Evolutionary conservation across 495 filamentous ascomycete genomes (phyloP).

Genomic region (Rostrohypoxylon terebratum): DNA sequence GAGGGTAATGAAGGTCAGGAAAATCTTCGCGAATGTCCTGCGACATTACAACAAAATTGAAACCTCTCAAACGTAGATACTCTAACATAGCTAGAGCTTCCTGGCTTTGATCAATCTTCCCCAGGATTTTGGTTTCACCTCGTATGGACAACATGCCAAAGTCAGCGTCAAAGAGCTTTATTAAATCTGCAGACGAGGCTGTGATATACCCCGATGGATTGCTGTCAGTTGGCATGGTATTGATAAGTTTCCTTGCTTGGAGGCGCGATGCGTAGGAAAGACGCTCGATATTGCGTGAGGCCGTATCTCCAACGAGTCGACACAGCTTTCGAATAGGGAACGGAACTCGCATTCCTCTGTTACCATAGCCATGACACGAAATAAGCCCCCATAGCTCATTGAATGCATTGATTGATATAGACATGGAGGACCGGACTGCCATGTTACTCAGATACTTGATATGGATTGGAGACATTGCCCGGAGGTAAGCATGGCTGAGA

Average conservation of each 20-base stretch:
- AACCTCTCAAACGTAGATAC: constrained; percentile 80
- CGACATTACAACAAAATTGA: constrained; percentile 81
- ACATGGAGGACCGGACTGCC: constrained; percentile 92
- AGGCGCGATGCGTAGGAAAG: constrained; percentile 87
- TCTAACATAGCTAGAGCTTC: constrained; percentile 89
- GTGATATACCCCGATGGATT: constrained; percentile 95
- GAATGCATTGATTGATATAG: constrained; percentile 90
- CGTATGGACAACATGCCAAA: constrained; percentile 87
- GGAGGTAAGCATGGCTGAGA: constrained; percentile 85
- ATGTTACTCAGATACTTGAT: constrained; percentile 92
- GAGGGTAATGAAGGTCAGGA: constrained; percentile 81
- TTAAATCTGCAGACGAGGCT: constrained; percentile 86
- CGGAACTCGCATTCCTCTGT: constrained; percentile 84
- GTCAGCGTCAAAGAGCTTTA: constrained; percentile 89
- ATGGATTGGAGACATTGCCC: constrained; percentile 92
- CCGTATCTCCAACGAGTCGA: constrained; percentile 86
- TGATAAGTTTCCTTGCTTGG: constrained; percentile 84
- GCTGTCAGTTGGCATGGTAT: constrained; percentile 78
- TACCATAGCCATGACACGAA: constrained; percentile 85
- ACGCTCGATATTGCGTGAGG: constrained; percentile 89
- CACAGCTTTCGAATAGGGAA: constrained; percentile 97
- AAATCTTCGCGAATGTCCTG: constrained; percentile 85
- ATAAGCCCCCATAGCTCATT: constrained; percentile 90
- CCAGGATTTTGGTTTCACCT: constrained; percentile 89
- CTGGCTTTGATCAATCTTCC: constrained; percentile 78